A percentile compares a stretch with the other conserved stretches of the same genome.
phyloP scores from a whole-genome alignment of 805 yeast species.

The Brettanomyces anomalus region DNA sequence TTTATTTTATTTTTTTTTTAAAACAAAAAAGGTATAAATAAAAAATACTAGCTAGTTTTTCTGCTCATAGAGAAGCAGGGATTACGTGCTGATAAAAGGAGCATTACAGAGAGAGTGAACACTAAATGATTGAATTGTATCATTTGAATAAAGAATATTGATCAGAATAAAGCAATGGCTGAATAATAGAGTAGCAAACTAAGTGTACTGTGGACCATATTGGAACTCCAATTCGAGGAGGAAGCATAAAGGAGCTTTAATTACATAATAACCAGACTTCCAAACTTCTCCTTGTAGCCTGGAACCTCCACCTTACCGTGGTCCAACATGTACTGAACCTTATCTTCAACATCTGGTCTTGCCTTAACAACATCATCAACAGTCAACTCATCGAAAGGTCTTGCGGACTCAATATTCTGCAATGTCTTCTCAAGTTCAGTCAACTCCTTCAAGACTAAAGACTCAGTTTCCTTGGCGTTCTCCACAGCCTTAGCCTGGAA shows the following conservation, averaged over 20 bases:
- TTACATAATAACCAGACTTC: conserved; percentile 90
- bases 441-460: conserved; percentile 79
- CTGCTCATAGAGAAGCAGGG: too few species aligned
- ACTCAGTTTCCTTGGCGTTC: conserved; percentile 90
- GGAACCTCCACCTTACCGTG: conserved; percentile 98
- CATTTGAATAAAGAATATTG: conserved; percentile 1
- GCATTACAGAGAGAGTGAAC: conserved; percentile 5
- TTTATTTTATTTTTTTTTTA: too few species aligned
- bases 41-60: too few species aligned
- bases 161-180: background rate
- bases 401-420: conserved; percentile 89
- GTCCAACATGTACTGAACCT: conserved; percentile 89
- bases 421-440: conserved; percentile 79
- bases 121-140: background rate
- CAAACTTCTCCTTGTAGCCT: conserved; percentile 97
- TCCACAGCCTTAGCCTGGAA: conserved; percentile 93
- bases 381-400: conserved; percentile 96
- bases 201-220: too few species aligned
- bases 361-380: conserved; percentile 92
- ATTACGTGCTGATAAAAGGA: conserved; percentile 1
- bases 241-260: conserved; percentile 7
- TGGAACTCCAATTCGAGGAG: too few species aligned
- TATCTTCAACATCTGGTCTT: conserved; percentile 94
- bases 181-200: background rate
- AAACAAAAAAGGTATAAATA: too few species aligned